phyloP scores from a whole-genome alignment of 2,329 filamentous ascomycete genomes.

The Teratosphaeria viscida region DNA sequence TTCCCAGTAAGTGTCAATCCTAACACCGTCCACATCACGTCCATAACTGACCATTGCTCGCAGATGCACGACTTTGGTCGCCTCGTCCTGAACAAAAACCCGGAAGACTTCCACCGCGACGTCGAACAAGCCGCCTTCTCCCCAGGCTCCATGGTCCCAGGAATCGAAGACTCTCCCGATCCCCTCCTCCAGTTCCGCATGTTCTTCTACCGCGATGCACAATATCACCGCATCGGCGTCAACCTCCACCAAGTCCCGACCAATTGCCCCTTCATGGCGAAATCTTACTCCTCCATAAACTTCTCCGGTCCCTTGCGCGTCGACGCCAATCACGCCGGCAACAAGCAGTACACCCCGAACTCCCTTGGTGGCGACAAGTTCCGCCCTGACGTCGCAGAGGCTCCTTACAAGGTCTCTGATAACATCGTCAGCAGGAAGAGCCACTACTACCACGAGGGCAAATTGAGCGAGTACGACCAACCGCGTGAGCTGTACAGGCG shows the following conservation, averaged over 20 bases:
- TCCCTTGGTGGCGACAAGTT: slow-evolving; percentile 40
- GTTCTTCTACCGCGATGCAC: slow-evolving; percentile 38
- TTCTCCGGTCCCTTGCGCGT: slow-evolving; percentile 41
- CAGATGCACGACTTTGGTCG: slow-evolving; percentile 39
- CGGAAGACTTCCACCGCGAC: slow-evolving; percentile 42
- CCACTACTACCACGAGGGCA: slow-evolving; percentile 46
- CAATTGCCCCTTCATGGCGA: slow-evolving; percentile 40
- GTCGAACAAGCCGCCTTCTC: slow-evolving; percentile 44
- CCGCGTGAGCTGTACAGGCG: slow-evolving; percentile 35
- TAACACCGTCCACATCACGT: not conserved
- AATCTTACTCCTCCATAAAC: slow-evolving; percentile 36
- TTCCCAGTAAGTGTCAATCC: slow-evolving; percentile 28
- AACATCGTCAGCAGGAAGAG: slow-evolving; percentile 42
- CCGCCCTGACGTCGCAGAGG: slow-evolving; percentile 41
- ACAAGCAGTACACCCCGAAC: slow-evolving; percentile 44
- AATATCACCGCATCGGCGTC: slow-evolving; percentile 43
- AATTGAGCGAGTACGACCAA: slow-evolving; percentile 43
- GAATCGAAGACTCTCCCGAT: slow-evolving; percentile 40
- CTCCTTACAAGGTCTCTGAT: slow-evolving; percentile 40
- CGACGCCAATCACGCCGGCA: slow-evolving; percentile 39
- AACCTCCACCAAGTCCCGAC: slow-evolving; percentile 41
- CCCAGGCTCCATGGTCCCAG: slow-evolving; percentile 41
- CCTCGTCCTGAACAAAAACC: slow-evolving; percentile 44
- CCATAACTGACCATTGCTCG: not conserved
- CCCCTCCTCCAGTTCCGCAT: slow-evolving; percentile 35